Evolutionary conservation across 495 filamentous ascomycete genomes (phyloP), one percentile per base, ranked within the genome.

Genomic region (Apodospora peruviana): DNA sequence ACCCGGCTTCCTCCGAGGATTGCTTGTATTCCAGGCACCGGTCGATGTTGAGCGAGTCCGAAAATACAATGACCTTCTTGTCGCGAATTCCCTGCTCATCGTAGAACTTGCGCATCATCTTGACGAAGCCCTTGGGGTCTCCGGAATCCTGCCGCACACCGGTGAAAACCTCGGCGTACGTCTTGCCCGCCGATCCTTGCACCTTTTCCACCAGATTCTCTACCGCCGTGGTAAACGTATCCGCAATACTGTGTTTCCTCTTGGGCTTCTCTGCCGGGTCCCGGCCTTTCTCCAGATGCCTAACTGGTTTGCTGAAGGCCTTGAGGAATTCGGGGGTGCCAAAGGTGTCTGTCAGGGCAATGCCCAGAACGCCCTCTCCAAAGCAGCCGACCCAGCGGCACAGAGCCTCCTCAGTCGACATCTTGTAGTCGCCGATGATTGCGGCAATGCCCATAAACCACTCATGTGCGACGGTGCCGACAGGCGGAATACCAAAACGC

Each of bases 391-490:
- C 75, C 93, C 93, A 98, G 61, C 90, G 88, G 41, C 78, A 68
- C 59, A 98, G 70, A 0, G 87, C 88, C 49, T 83, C 76, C 63
- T 91, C 88, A 47, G 89, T 95, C 5, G 94, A 89, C 43, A 78
- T 76, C 52, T 75, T 70, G 57, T 97, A 98, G 67, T 96, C 81
- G 47, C 87, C 76, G 3, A 86, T 91, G 58, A 96, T 87, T 27
- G 93, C 91, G 14, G 93, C 93, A 45, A 95, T 88, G 35, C 88
- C 88, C 93, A 98, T 98, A 70, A 95, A 96, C 94, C 94, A 98
- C 68, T 98, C 93, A 54, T 98, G 93, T 0, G 94, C 93, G 1
- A 98, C 91, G 2, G 93, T 98, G 14, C 93, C 93, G 17, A 98
- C 82, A 0, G 91, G 87, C 7, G 79, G 68, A 22, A 93, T 77